Percentiles rank a stretch among this genome's conserved stretches.
phyloP scores from a whole-genome alignment of 2,329 filamentous ascomycete genomes.

The Fusarium veterinarium region DNA sequence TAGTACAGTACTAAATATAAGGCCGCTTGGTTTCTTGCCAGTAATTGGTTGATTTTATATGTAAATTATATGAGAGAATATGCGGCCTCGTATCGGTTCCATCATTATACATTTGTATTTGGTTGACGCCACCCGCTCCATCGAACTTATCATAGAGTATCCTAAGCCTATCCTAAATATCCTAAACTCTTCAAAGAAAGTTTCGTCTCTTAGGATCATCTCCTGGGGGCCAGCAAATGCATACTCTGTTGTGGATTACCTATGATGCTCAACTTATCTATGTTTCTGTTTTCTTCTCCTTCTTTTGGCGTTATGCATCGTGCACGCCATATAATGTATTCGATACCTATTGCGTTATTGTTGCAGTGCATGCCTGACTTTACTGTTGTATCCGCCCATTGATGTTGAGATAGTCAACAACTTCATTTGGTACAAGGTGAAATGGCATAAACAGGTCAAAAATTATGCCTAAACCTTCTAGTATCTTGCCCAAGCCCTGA shows the following conservation, averaged over 20 bases:
- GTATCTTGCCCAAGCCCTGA: neutral
- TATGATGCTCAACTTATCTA: neutral
- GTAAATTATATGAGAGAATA: no score
- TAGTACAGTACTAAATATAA: no score
- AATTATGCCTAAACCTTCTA: neutral
- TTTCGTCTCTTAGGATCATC: neutral
- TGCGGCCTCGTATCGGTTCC: no score
- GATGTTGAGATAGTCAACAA: neutral
- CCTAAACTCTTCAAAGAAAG: neutral
- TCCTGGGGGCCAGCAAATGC: neutral
- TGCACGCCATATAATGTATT: neutral
- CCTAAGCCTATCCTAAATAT: neutral
- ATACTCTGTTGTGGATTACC: neutral
- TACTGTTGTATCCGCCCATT: neutral
- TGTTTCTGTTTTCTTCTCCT: neutral
- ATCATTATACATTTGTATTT: no score
- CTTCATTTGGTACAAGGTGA: neutral
- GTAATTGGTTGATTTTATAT: no score
- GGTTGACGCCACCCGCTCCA: no score
- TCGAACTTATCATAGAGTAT: neutral
- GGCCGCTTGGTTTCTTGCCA: no score
- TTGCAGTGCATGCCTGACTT: neutral
- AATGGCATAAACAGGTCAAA: slow-evolving; percentile 1
- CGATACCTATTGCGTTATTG: neutral
- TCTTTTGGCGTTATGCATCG: neutral